Conservation (phyloP, 202 grass and related monocot species). For the Bolboschoenoplectus hybrid region DNA sequence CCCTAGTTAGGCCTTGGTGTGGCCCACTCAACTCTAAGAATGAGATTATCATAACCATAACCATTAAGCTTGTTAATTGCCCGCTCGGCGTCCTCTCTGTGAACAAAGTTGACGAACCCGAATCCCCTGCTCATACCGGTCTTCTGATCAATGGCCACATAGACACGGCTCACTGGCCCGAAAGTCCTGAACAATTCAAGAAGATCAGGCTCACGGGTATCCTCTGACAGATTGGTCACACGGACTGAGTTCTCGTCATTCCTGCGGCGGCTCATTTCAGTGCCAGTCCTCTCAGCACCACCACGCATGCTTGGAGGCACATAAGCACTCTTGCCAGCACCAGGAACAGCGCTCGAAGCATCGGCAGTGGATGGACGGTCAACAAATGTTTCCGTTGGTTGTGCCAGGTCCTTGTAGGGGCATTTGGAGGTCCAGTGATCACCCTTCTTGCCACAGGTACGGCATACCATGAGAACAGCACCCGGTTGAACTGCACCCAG, state of each 20-base stretch:
- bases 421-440: slow-evolving; percentile 68
- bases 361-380: slow-evolving; percentile 71
- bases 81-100: slow-evolving; percentile 69
- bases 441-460: slow-evolving; percentile 59
- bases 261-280: slow-evolving; percentile 47
- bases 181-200: slow-evolving; percentile 49
- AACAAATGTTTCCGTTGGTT: slow-evolving; percentile 45
- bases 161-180: slow-evolving; percentile 49
- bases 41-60: slow-evolving; percentile 53
- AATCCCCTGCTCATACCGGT: slow-evolving; percentile 73
- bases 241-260: slow-evolving; percentile 59
- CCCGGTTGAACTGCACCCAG: slow-evolving; percentile 44
- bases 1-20: slow-evolving; percentile 38
- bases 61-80: slow-evolving; percentile 54
- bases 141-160: slow-evolving; percentile 59
- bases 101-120: slow-evolving; percentile 90
- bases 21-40: slow-evolving; percentile 52
- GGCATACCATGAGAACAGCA: slow-evolving; percentile 57
- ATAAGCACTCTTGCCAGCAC: slow-evolving; percentile 58
- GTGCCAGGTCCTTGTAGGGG: slow-evolving; percentile 59
- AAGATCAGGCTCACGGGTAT: slow-evolving; percentile 51
- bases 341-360: slow-evolving; percentile 37
- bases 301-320: slow-evolving; percentile 83
- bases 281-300: slow-evolving; percentile 46
- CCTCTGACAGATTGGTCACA: slow-evolving; percentile 64